Evolutionary conservation across 257 asterid genomes (phyloP), one percentile per base, ranked within the genome.

Genomic region (Lantana camara): DNA sequence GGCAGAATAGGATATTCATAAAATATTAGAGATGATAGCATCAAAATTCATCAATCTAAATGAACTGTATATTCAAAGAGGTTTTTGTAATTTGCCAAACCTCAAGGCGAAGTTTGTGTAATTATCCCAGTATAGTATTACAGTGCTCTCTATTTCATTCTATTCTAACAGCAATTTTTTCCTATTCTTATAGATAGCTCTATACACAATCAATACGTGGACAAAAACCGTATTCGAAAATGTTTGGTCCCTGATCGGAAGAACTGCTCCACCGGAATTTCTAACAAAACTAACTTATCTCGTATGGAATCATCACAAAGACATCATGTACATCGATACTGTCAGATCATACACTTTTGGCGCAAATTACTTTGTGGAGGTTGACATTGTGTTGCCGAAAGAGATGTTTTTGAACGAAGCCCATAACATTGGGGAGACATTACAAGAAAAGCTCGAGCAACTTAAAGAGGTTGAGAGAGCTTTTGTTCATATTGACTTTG

Each of bases 401-500:
- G 69, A 69, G 29, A 75, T 44, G 50, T 16, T 14, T 8, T 44
- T 44, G 50, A 15, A 3, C 21, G 9, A n/a, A 44, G 50, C 50
- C 20, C 50, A 69, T 55, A 69, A 63, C 40, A 75, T 75, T 16
- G 73, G 80, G 0, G 76, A 75, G 38, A 70, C 76, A 12, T 37
- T 75, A 29, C 80, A 75, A 64, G 76, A 69, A 42, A 75, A 75
- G 65, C 35, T 75, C 20, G 75, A 75, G 46, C 68, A 57, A 23
- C 67, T 69, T 19, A 55, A 66, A 5, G 80, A 75, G 45, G 65
- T 75, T 1, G 80, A 75, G 64, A 45, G 80, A 45, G 80, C 76
- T 63, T 75, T 75, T 55, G 80, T 75, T 17, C 80, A 75, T 22
- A 55, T 60, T 0, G 80, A 75, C 55, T 75, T 69, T n/a, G 80